phyloP scores from a whole-genome alignment of 176 grass and related monocot species.

The Zizania latifolia region DNA sequence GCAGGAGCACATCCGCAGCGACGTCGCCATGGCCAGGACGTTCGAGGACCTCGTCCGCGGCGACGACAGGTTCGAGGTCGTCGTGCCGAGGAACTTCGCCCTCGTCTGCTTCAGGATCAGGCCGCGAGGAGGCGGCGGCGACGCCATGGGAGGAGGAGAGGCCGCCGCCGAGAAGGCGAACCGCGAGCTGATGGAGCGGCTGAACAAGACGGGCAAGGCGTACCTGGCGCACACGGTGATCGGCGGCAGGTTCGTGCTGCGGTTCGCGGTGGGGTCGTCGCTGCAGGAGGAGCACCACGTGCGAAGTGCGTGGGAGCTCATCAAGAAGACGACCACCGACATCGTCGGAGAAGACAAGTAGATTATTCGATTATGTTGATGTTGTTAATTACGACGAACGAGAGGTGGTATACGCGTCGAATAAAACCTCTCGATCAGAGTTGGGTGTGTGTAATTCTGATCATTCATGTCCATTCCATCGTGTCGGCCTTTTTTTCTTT shows the following conservation, averaged over 20 bases:
- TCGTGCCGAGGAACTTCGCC: slow-evolving; percentile 13
- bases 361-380: no score
- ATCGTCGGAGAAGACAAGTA: no score
- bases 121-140: neutral
- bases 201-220: slow-evolving; percentile 26
- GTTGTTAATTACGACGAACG: no score
- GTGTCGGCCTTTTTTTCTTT: no score
- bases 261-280: slow-evolving; percentile 40
- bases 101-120: slow-evolving; percentile 47
- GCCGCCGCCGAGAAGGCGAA: slow-evolving; percentile 3
- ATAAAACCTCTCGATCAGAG: no score
- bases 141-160: slow-evolving; percentile 19
- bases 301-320: slow-evolving; percentile 36
- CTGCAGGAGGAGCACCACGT: slow-evolving; percentile 40
- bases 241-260: slow-evolving; percentile 33
- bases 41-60: slow-evolving; percentile 38
- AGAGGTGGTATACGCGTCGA: no score
- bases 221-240: slow-evolving; percentile 42
- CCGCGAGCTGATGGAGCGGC: slow-evolving; percentile 30
- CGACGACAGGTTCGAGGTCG: slow-evolving; percentile 47
- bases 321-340: slow-evolving; percentile 20
- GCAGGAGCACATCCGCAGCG: slow-evolving; percentile 52
- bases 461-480: no score
- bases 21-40: slow-evolving; percentile 46
- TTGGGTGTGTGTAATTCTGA: no score